Base-by-base conservation (phyloP, 805 yeast species). In the Lachancea meyersii region DNA sequence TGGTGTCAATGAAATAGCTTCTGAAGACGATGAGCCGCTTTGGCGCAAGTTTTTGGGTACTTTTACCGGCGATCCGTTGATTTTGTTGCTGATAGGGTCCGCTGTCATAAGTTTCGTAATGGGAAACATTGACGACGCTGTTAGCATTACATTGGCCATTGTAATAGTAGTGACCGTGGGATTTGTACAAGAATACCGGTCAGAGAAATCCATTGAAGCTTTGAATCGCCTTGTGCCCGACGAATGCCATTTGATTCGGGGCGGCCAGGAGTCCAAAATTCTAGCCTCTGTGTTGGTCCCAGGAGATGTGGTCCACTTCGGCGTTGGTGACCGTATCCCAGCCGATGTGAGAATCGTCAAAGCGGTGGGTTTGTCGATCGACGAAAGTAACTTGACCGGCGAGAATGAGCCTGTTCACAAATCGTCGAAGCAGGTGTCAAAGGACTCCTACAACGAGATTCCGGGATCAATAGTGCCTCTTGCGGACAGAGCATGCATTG, bases 71-170 rank as follows among this genome's bases (percentile, higher is more conserved):
- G 96, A 93, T 65, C 97, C 96, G 19, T 72, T 93, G 66, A 91
- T 93, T 51, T 69, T 93, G 52, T 69, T 93, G 45, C 72, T 93
- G 54, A 85, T 89, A 31, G 97, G 93, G 0, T 87, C 97, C 0
- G 97, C 98, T 0, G 76, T 75, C 2, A 72, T 93, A 27, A 81
- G 94, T 48, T 85, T 91, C 52, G 64, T 86, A 54, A 86, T 93
- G 94, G 96, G 96, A n/a, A 93, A 93, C 65, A 78, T 79, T 24
- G 97, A 93, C 60, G 99, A 93, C 63, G 95, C 97, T 2, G 69
- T 93, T n/a, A 81, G 93, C 51, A 93, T 93, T 53, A 82, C 97
- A 0, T 70, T 89, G 49, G 98, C 98, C 3, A 86, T 93, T 38
- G 54, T 86, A 34, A 89, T 93, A 52, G 99, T 93, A 24, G 97